A percentile compares a stretch with the other conserved stretches of the same genome.
Conservation (phyloP, 1,284 basidiomycete genomes). For the Trichosporon faecale region DNA sequence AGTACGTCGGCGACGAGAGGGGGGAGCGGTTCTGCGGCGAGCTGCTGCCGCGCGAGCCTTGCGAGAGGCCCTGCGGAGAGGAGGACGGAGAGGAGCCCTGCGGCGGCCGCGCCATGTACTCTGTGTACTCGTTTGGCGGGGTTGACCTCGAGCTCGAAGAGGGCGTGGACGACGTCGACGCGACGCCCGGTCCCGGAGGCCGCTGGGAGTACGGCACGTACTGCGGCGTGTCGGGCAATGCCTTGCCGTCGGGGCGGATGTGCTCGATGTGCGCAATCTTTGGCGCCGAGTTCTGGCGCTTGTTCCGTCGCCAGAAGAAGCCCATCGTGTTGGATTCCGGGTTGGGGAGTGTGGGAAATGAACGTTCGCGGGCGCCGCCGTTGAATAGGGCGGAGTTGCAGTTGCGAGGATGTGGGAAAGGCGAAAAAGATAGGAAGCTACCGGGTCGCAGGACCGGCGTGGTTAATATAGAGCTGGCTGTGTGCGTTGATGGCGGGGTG, state of each 20-base stretch:
- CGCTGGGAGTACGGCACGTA: background rate
- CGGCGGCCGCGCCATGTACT: conserved; percentile 1
- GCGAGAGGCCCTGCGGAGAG: background rate
- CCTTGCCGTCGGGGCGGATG: background rate
- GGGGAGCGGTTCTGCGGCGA: background rate
- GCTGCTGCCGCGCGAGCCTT: background rate
- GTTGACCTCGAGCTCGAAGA: background rate
- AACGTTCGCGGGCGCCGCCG: background rate
- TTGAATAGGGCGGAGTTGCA: too few species aligned
- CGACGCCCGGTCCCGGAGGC: background rate
- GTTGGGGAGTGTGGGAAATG: background rate
- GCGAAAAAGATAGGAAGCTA: too few species aligned
- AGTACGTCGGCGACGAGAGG: background rate
- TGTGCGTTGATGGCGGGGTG: too few species aligned
- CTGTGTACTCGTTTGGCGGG: background rate
- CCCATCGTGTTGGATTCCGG: background rate
- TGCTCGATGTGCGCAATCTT: conserved; percentile 4
- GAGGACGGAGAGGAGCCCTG: background rate
- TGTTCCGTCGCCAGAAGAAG: conserved; percentile 1
- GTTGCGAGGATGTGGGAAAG: too few species aligned
- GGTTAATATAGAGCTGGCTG: too few species aligned
- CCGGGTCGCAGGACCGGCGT: too few species aligned
- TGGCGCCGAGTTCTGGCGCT: conserved; percentile 1
- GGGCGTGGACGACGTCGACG: background rate
- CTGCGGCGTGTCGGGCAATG: background rate